Evolutionary conservation across 2,329 filamentous ascomycete species (phyloP), one percentile per base, ranked within the genome.

Genomic region (Hymenoscyphus infarciens): DNA sequence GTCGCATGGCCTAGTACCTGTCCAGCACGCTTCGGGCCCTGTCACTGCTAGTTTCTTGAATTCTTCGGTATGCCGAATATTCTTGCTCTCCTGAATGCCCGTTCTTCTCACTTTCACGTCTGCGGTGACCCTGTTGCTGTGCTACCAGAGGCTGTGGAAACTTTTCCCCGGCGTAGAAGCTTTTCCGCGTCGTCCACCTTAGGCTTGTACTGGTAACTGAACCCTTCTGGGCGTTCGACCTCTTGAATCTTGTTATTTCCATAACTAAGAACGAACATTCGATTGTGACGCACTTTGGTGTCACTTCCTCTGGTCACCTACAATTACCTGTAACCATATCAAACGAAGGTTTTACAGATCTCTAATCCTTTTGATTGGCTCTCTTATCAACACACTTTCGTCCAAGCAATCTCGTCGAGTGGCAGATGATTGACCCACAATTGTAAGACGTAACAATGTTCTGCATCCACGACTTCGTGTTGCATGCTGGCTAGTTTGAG

Each of bases 391-490:
- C 10, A 38, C 38, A 16, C n/a, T 55, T 29, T 65, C 57, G 52
- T 63, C 66, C 69, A 68, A 67, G 62, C 65, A 66, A 62, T 66
- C 27, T 65, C 53, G 56, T 56, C 39, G 60, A 62, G 52, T 62
- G 63, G 35, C 66, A 61, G 59, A 66, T 68, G 68, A 69, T 67
- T 60, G 25, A n/a, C 31, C 53, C 29, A 55, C 27, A 60, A 64
- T 68, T 63, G 52, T 66, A 68, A 67, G 64, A 58, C 68, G 67
- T 67, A 42, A 25, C 60, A 11, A 62, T 60, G 45, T 61, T 61
- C 59, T 57, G 45, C 54, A 59, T 61, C 15, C 42, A 62, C 49
- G 60, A 33, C 42, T 56, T 63, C 27, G 57, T 64, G 63, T 65
- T 67, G 64, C 67, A 64, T 61, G 45, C 63, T 68, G 63, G 66